These are phyloP conservation scores for Auricularia auricula-judae DNA, from an alignment of 768 basidiomycete genomes.

Conservation along the genomic window DNA sequence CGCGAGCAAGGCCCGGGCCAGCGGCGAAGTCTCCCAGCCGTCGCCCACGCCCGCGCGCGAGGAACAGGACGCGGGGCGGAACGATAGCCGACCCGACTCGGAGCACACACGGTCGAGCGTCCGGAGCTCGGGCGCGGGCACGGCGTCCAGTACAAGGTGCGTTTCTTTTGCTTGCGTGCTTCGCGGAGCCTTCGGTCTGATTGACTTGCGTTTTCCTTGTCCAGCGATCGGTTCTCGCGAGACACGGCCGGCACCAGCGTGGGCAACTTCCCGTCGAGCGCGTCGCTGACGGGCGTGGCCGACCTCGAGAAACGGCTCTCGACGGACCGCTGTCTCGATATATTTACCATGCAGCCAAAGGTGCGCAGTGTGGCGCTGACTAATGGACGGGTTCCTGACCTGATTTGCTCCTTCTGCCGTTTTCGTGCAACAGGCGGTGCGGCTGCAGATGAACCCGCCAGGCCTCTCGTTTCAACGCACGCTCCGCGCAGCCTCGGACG, in stretches of 20 bases:
- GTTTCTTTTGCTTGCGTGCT: neutral
- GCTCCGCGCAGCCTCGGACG: slow-evolving; percentile 61
- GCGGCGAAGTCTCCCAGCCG: neutral
- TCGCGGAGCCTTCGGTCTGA: too few species aligned
- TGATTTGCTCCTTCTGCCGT: slow-evolving; percentile 1
- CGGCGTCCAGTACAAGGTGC: neutral
- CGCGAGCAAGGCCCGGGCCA: neutral
- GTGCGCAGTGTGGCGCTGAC: slow-evolving; percentile 28
- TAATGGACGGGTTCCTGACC: neutral
- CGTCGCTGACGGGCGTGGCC: slow-evolving; percentile 41
- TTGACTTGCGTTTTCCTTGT: slow-evolving; percentile 1
- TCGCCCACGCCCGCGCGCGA: neutral
- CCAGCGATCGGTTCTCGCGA: slow-evolving; percentile 48
- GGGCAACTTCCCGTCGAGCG: slow-evolving; percentile 35
- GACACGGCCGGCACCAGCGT: slow-evolving; percentile 47
- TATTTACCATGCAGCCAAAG: slow-evolving; percentile 93
- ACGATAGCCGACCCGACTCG: neutral
- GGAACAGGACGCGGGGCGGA: neutral
- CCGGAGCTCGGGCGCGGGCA: slow-evolving; percentile 29
- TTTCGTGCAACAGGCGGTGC: slow-evolving; percentile 50
- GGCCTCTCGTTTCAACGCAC: slow-evolving; percentile 66
- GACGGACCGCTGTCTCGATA: slow-evolving; percentile 72
- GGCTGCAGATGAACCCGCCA: slow-evolving; percentile 81
- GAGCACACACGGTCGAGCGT: slow-evolving; percentile 24
- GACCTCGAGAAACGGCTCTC: slow-evolving; percentile 76